phyloP scores from a whole-genome alignment of 306 rosid species.

The Quercus glauca region DNA sequence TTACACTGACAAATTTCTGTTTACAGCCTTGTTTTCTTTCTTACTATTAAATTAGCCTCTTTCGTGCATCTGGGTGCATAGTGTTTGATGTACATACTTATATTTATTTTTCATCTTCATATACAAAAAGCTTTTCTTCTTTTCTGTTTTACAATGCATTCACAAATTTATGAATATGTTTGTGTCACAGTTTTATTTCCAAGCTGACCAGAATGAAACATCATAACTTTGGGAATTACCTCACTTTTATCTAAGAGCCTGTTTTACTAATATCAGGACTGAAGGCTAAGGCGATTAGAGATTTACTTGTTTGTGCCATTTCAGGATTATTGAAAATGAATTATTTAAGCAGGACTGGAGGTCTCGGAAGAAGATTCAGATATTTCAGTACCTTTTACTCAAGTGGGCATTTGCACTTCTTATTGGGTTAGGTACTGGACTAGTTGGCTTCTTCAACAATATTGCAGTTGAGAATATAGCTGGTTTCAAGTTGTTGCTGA shows the following conservation, averaged over 20 bases:
- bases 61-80: background rate
- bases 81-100: background rate
- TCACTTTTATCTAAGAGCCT: background rate
- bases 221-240: background rate
- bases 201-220: background rate
- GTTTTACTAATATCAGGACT: slow-evolving; percentile 15
- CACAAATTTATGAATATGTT: background rate
- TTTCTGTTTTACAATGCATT: background rate
- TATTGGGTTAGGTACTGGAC: slow-evolving; percentile 79
- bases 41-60: background rate
- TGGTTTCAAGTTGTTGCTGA: slow-evolving; percentile 66
- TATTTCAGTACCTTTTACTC: slow-evolving; percentile 65
- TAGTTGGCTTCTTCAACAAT: slow-evolving; percentile 77
- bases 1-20: background rate
- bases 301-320: slow-evolving; percentile 19
- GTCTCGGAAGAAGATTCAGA: slow-evolving; percentile 57
- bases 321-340: slow-evolving; percentile 82
- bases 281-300: slow-evolving; percentile 5
- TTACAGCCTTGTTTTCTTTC: background rate
- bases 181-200: background rate
- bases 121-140: background rate
- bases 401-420: slow-evolving; percentile 88
- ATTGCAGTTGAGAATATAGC: slow-evolving; percentile 83
- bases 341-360: slow-evolving; percentile 90
- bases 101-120: background rate